Conservation (phyloP, 345 rosid species). For the Zanthoxylum bungeanum region DNA sequence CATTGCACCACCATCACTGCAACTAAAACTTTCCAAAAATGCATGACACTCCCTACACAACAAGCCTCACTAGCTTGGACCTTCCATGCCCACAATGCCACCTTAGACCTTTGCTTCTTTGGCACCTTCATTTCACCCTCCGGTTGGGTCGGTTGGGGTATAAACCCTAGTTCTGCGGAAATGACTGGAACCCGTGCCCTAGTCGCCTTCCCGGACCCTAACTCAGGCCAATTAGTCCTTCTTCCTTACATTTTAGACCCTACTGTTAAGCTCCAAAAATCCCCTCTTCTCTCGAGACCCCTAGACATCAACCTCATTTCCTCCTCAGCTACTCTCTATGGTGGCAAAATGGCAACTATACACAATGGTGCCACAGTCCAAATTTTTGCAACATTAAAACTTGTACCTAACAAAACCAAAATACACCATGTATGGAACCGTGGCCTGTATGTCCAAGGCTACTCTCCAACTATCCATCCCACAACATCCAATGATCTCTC, state of each 20-base stretch:
- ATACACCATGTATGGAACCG: constrained; percentile 92
- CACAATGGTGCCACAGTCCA: constrained; percentile 78
- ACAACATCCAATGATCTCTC: constrained; percentile 81
- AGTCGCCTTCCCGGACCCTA: constrained; percentile 86
- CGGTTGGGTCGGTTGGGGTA: constrained; percentile 95
- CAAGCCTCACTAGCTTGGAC: constrained; percentile 97
- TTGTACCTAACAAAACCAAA: constrained; percentile 55
- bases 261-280: constrained; percentile 75
- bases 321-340: constrained; percentile 79
- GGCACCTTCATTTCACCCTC: constrained; percentile 95
- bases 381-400: constrained; percentile 65
- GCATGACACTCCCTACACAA: constrained; percentile 81
- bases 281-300: constrained; percentile 78
- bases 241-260: constrained; percentile 81
- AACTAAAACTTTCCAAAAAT: constrained; percentile 61
- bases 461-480: constrained; percentile 96
- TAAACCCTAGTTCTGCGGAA: constrained; percentile 66
- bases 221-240: constrained; percentile 73
- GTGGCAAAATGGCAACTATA: constrained; percentile 86
- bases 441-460: constrained; percentile 95
- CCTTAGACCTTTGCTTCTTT: constrained; percentile 82
- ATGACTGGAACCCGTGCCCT: constrained; percentile 89
- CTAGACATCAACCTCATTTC: constrained; percentile 67
- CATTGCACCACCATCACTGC: constrained; percentile 61
- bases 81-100: constrained; percentile 69